Percentiles rank a stretch among this genome's conserved stretches.
These are phyloP conservation scores for Eimeria maxima DNA, from an alignment of 169 alveolate species.

Conservation along the genomic window DNA sequence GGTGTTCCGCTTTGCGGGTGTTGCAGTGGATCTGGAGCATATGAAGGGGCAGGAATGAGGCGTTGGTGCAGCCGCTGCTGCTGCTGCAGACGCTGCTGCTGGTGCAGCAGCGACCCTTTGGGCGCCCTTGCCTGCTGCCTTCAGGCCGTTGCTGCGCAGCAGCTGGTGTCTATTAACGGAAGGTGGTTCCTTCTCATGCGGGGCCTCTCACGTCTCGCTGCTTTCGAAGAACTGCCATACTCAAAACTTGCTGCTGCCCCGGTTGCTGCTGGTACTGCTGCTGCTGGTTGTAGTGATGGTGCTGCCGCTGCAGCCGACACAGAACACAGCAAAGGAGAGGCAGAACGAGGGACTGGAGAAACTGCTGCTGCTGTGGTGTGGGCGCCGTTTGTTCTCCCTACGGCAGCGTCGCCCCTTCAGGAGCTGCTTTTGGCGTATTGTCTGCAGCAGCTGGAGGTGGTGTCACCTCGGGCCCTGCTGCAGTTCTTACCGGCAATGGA, in stretches of 20 bases:
- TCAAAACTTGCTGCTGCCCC: too few species aligned
- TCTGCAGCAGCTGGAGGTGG: slow-evolving; percentile 62
- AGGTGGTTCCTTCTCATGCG: slow-evolving; percentile 45
- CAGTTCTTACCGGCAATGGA: slow-evolving; percentile 50
- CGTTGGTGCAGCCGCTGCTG: slow-evolving; percentile 34
- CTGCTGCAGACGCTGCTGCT: slow-evolving; percentile 45
- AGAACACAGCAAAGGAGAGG: not conserved
- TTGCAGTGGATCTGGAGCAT: not conserved
- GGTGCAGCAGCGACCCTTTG: slow-evolving; percentile 47
- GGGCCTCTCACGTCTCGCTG: slow-evolving; percentile 44
- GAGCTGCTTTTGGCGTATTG: slow-evolving; percentile 54
- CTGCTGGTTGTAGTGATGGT: not conserved
- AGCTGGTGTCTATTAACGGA: slow-evolving; percentile 6
- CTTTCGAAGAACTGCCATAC: not conserved
- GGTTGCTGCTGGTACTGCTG: not conserved
- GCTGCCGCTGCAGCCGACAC: not conserved
- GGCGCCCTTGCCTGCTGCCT: slow-evolving; percentile 45
- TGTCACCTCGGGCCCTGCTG: slow-evolving; percentile 39
- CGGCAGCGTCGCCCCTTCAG: slow-evolving; percentile 29
- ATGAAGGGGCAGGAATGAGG: not conserved
- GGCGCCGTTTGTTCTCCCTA: slow-evolving; percentile 32
- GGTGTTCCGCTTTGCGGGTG: not conserved
- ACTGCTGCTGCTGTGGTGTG: not conserved
- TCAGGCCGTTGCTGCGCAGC: not conserved
- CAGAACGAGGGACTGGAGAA: not conserved